A percentile compares a stretch with the other conserved stretches of the same genome.
These are phyloP conservation scores for Cicer pinnatifidum DNA, from an alignment of 306 rosid genomes.

Conservation along the genomic window DNA sequence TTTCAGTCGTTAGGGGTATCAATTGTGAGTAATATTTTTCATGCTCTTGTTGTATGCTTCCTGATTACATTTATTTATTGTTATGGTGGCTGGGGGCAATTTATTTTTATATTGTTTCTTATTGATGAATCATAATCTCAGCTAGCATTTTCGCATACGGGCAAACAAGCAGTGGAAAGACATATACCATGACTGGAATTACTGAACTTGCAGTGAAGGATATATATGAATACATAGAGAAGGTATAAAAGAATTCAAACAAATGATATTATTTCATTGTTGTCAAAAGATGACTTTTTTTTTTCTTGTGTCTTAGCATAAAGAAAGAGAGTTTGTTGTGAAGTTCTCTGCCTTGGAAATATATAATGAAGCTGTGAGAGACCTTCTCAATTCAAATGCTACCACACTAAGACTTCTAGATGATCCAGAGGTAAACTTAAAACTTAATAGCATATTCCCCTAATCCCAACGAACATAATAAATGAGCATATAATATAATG, in stretches of 20 bases:
- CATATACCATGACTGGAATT: conserved; percentile 88
- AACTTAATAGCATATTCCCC: conserved; percentile 25
- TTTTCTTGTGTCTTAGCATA: conserved; percentile 61
- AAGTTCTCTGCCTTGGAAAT: conserved; percentile 95
- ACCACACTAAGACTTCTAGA: conserved; percentile 77
- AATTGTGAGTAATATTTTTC: conserved; percentile 66
- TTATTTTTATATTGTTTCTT: conserved; percentile 6
- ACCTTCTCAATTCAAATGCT: conserved; percentile 64
- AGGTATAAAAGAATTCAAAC: conserved; percentile 50
- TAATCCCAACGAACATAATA: too few species aligned
- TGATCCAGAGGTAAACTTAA: conserved; percentile 83
- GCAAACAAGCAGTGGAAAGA: conserved; percentile 98
- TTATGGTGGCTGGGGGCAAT: conserved; percentile 15
- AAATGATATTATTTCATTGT: conserved; percentile 5
- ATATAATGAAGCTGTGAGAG: conserved; percentile 86
- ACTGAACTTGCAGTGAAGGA: conserved; percentile 73
- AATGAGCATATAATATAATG: too few species aligned
- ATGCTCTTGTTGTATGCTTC: conserved; percentile 32
- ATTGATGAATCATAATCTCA: conserved; percentile 43
- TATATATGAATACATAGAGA: conserved; percentile 65
- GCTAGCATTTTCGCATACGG: conserved; percentile 93
- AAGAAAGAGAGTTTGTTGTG: conserved; percentile 67
- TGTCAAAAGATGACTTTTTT: conserved; percentile 42
- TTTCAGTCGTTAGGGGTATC: conserved; percentile 83
- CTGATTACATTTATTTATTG: conserved; percentile 1